phyloP scores from a whole-genome alignment of 2,329 filamentous ascomycete species.

The Fusarium denticulatum region DNA sequence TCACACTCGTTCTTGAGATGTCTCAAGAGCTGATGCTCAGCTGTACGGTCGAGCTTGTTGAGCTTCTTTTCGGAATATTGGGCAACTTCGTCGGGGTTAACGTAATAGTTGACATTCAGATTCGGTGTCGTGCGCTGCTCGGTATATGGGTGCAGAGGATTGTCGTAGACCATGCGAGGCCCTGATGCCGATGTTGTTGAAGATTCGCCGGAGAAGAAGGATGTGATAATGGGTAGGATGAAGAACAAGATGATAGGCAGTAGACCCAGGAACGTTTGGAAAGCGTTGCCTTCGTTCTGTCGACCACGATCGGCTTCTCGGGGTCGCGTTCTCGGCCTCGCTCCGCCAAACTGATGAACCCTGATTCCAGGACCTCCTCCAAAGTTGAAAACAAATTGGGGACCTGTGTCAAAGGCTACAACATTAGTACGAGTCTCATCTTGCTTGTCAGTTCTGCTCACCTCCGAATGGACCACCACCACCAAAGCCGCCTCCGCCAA shows the following conservation, averaged over 20 bases:
- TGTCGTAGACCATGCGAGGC: slow-evolving; percentile 81
- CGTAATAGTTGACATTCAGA: slow-evolving; percentile 82
- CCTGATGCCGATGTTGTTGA: slow-evolving; percentile 52
- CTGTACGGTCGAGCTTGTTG: slow-evolving; percentile 77
- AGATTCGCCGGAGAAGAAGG: slow-evolving; percentile 71
- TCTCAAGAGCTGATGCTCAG: slow-evolving; percentile 78
- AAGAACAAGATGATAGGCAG: slow-evolving; percentile 92
- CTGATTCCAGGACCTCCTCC: slow-evolving; percentile 90
- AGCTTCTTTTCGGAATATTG: slow-evolving; percentile 77
- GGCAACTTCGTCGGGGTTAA: slow-evolving; percentile 81
- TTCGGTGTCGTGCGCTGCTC: slow-evolving; percentile 75
- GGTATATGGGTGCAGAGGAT: slow-evolving; percentile 75
- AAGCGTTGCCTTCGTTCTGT: slow-evolving; percentile 60
- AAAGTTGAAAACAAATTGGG: slow-evolving; percentile 95
- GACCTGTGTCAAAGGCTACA: slow-evolving; percentile 76
- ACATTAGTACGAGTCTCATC: slow-evolving; percentile 34
- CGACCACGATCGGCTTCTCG: slow-evolving; percentile 64
- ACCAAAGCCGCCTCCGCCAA: slow-evolving; percentile 79
- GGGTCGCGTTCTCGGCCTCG: slow-evolving; percentile 78
- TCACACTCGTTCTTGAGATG: slow-evolving; percentile 78
- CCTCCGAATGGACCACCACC: slow-evolving; percentile 65
- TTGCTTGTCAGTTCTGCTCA: slow-evolving; percentile 37
- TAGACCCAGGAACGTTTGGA: slow-evolving; percentile 75
- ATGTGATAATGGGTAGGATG: slow-evolving; percentile 83
- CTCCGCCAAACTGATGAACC: slow-evolving; percentile 94